These are phyloP conservation scores for Agrocybe praecox DNA, from an alignment of 768 basidiomycete genomes.

Conservation along the genomic window DNA sequence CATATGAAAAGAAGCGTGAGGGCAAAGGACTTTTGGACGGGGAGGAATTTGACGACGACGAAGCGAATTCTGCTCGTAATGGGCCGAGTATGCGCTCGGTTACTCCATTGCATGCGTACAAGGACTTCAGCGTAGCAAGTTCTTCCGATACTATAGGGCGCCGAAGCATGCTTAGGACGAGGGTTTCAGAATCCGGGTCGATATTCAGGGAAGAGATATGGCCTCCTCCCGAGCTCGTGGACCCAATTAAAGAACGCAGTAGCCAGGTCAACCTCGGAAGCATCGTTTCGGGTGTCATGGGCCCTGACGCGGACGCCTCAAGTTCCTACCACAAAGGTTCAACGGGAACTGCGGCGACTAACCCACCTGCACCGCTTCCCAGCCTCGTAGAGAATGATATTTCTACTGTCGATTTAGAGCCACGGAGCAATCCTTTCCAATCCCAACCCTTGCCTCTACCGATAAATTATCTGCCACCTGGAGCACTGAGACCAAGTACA, in stretches of 20 bases:
- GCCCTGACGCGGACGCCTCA: conserved; percentile 24
- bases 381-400: not conserved
- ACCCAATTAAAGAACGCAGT: conserved; percentile 36
- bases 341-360: not conserved
- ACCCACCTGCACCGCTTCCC: not conserved
- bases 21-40: conserved; percentile 32
- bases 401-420: not conserved
- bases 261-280: conserved; percentile 36
- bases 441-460: not conserved
- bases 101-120: not conserved
- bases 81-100: not conserved
- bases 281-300: conserved; percentile 55
- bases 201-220: conserved; percentile 51
- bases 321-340: not conserved
- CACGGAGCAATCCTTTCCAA: not conserved
- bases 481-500: not conserved
- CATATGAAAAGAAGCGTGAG: conserved; percentile 24
- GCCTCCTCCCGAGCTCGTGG: conserved; percentile 43
- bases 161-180: conserved; percentile 34
- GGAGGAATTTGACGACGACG: conserved; percentile 39
- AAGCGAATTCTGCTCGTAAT: conserved; percentile 11
- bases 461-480: not conserved
- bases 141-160: not conserved
- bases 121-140: not conserved
- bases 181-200: conserved; percentile 45